Conservation (phyloP, 2,329 filamentous ascomycete species). For the Lachnellula arida region DNA sequence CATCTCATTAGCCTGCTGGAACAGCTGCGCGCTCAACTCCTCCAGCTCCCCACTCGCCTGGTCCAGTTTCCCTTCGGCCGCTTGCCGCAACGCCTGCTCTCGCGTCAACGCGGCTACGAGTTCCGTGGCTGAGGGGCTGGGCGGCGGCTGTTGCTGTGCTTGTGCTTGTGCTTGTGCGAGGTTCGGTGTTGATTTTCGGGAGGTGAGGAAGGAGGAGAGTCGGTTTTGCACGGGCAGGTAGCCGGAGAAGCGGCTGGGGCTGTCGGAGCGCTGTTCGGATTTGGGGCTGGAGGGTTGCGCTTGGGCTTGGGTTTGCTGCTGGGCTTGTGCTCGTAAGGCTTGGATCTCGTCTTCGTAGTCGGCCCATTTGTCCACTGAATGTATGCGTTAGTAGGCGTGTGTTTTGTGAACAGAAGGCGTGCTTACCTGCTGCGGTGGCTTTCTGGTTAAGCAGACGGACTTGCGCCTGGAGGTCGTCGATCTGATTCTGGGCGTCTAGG, state of each 20-base stretch:
- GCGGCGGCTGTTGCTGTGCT: conserved; percentile 17
- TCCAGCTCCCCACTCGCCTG: conserved; percentile 70
- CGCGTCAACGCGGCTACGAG: conserved; percentile 60
- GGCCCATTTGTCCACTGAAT: conserved; percentile 58
- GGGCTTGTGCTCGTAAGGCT: conserved; percentile 44
- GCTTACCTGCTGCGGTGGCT: conserved; percentile 56
- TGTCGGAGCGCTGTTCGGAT: background rate
- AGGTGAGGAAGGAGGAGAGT: conserved; percentile 43
- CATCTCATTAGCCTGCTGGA: conserved; percentile 85
- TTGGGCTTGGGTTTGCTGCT: conserved; percentile 14
- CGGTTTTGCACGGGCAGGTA: conserved; percentile 30
- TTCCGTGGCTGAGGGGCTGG: conserved; percentile 35
- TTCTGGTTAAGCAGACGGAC: conserved; percentile 67
- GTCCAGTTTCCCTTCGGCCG: conserved; percentile 63
- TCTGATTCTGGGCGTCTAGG: conserved; percentile 49
- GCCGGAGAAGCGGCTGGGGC: conserved; percentile 20
- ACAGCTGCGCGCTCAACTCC: conserved; percentile 69
- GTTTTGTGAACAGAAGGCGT: background rate
- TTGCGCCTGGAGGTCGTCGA: conserved; percentile 66
- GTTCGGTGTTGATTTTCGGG: conserved; percentile 44
- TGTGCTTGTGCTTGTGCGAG: conserved; percentile 23
- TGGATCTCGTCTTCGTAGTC: conserved; percentile 78
- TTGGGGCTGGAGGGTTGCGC: conserved; percentile 6
- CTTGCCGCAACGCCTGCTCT: conserved; percentile 61
- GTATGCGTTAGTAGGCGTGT: background rate